Evolutionary conservation across 2,329 filamentous ascomycete genomes (phyloP).

Genomic region (Ophioceras dolichostomum): DNA sequence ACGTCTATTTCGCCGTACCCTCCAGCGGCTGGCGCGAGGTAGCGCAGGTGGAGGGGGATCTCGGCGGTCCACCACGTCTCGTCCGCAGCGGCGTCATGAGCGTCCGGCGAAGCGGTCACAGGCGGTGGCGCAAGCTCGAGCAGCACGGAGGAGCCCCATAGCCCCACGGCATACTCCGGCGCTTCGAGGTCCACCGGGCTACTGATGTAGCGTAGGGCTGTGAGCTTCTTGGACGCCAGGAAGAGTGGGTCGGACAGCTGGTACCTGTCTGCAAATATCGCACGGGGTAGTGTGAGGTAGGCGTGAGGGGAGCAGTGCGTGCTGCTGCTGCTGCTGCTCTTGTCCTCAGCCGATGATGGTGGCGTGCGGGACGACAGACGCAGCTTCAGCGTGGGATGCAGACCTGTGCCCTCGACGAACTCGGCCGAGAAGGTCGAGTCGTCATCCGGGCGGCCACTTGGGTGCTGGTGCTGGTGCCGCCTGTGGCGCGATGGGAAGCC

Average conservation of each 20-base stretch:
- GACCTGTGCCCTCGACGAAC: conserved; percentile 61
- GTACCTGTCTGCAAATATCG: conserved; percentile 78
- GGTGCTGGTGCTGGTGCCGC: too few relatives aligned
- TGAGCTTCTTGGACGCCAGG: conserved; percentile 67
- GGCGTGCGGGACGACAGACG: conserved; percentile 41
- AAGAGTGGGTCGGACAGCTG: conserved; percentile 69
- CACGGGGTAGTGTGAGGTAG: conserved; percentile 70
- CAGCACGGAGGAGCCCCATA: conserved; percentile 72
- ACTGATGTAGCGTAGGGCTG: conserved; percentile 52
- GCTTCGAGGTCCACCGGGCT: conserved; percentile 83
- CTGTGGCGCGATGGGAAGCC: conserved; percentile 70
- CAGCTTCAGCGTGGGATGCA: conserved; percentile 72
- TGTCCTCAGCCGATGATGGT: conserved; percentile 14
- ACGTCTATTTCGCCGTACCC: conserved; percentile 46
- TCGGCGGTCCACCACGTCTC: conserved; percentile 43
- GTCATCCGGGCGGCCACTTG: conserved; percentile 6
- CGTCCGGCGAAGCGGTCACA: conserved; percentile 12
- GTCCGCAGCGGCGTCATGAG: conserved; percentile 14
- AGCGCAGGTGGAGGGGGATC: conserved; percentile 78
- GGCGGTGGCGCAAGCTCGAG: conserved; percentile 55
- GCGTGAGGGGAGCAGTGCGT: conserved; percentile 62
- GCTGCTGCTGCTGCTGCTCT: conserved; percentile 9
- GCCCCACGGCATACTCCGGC: conserved; percentile 62
- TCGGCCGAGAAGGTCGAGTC: conserved; percentile 43
- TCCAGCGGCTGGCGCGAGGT: conserved; percentile 50